phyloP scores from a whole-genome alignment of 1,284 basidiomycete species.

The Rhodotorula sp. region DNA sequence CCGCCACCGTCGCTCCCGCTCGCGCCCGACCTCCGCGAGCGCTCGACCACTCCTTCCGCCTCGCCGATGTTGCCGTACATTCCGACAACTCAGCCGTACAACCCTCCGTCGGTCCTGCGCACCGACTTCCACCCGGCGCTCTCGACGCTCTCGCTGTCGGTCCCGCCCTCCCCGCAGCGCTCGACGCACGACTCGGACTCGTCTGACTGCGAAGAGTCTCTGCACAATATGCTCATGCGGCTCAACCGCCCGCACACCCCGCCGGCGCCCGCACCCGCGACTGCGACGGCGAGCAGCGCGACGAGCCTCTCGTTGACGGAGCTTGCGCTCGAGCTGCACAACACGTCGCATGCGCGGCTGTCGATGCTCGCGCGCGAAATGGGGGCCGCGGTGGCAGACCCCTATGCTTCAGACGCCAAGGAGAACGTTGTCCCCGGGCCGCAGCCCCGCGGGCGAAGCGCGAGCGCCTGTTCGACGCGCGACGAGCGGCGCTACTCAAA shows the following conservation, averaged over 20 bases:
- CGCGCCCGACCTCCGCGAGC: neutral
- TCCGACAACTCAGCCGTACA: constrained; percentile 10
- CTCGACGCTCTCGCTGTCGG: constrained; percentile 11
- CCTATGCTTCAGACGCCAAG: neutral
- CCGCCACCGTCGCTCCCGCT: constrained; percentile 9
- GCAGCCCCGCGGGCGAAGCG: neutral
- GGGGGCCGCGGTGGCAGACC: constrained; percentile 6
- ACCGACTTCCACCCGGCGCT: constrained; percentile 27
- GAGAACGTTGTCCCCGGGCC: constrained; percentile 12
- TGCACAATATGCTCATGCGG: constrained; percentile 33
- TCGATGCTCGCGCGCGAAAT: constrained; percentile 33
- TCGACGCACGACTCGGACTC: constrained; percentile 18
- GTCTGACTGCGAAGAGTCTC: constrained; percentile 35
- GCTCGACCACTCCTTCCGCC: constrained; percentile 13
- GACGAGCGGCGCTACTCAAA: constrained; percentile 5
- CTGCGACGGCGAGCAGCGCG: neutral
- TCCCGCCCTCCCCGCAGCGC: neutral
- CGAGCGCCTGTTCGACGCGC: constrained; percentile 2
- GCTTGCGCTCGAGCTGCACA: constrained; percentile 31
- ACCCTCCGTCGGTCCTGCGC: constrained; percentile 12
- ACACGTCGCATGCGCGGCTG: constrained; percentile 15
- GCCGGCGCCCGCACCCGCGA: neutral
- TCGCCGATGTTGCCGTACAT: constrained; percentile 5
- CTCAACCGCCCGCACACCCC: constrained; percentile 40
- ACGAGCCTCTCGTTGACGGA: constrained; percentile 17